These are phyloP conservation scores for Megacollybia marginata DNA, from an alignment of 768 basidiomycete genomes.

Conservation along the genomic window DNA sequence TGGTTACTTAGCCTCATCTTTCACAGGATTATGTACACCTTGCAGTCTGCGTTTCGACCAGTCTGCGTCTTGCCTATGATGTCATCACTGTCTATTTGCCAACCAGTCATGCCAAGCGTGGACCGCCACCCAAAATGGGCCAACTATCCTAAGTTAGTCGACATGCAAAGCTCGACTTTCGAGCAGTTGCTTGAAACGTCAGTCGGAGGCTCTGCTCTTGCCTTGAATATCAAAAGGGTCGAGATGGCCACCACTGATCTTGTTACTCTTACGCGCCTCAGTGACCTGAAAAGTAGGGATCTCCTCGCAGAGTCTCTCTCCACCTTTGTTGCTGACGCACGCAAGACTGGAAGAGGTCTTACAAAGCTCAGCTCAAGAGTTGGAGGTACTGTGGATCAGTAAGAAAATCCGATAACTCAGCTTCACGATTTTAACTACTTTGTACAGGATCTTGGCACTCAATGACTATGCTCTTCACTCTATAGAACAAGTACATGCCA, in stretches of 20 bases:
- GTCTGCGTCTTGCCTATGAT: constrained; percentile 58
- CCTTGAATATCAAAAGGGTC: constrained; percentile 65
- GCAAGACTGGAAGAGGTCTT: constrained; percentile 49
- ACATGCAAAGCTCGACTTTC: constrained; percentile 54
- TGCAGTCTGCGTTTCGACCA: constrained; percentile 46
- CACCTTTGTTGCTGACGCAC: constrained; percentile 56
- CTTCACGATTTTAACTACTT: no score
- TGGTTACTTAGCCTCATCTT: constrained; percentile 42
- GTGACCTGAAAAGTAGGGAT: constrained; percentile 57
- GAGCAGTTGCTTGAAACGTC: constrained; percentile 56
- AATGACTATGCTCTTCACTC: constrained; percentile 63
- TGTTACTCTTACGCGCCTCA: constrained; percentile 51
- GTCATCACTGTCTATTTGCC: constrained; percentile 40
- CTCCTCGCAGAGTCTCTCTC: constrained; percentile 40
- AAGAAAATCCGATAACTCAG: constrained; percentile 13
- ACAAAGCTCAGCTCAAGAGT: constrained; percentile 60
- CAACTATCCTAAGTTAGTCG: constrained; percentile 54
- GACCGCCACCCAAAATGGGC: constrained; percentile 33
- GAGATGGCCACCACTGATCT: constrained; percentile 74
- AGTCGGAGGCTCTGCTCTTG: constrained; percentile 49
- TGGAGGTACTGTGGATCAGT: constrained; percentile 72
- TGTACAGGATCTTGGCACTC: constrained; percentile 57
- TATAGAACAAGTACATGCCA: constrained; percentile 37
- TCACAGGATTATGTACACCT: constrained; percentile 28
- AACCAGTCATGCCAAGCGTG: constrained; percentile 4